A percentile compares a stretch with the other conserved stretches of the same genome.
phyloP scores from a whole-genome alignment of 768 basidiomycete genomes.

The Termitomyces sp. region DNA sequence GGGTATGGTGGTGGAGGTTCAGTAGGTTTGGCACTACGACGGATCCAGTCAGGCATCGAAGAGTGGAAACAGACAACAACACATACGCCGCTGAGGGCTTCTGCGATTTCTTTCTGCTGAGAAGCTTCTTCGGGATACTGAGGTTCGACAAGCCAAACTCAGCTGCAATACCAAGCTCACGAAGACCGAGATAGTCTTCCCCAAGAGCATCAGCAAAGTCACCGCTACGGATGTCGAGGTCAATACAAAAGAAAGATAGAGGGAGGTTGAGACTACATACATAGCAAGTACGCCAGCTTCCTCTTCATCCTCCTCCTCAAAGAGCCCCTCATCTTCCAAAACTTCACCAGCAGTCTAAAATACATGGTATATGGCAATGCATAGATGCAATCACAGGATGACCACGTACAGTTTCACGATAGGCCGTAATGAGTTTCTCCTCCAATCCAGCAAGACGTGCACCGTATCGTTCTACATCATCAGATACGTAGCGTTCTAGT shows the following conservation, averaged over 20 bases:
- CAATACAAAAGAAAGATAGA: neutral
- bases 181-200: constrained; percentile 89
- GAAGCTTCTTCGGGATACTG: constrained; percentile 69
- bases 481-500: constrained; percentile 82
- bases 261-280: constrained; percentile 19
- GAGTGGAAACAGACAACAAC: neutral
- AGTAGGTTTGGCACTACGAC: constrained; percentile 49
- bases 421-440: constrained; percentile 80
- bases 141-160: constrained; percentile 79
- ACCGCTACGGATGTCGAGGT: constrained; percentile 41
- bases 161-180: constrained; percentile 80
- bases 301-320: constrained; percentile 48
- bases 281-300: constrained; percentile 62
- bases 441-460: constrained; percentile 70
- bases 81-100: constrained; percentile 45
- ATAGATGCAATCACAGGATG: neutral
- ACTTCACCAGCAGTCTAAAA: constrained; percentile 39
- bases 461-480: constrained; percentile 84
- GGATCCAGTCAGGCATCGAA: neutral
- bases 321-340: constrained; percentile 57
- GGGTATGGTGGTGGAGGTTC: constrained; percentile 83
- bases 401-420: constrained; percentile 67
- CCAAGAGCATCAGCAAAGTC: constrained; percentile 85
- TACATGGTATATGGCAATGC: neutral
- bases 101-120: constrained; percentile 55